Conservation (phyloP, 2,329 filamentous ascomycete genomes). For the Botrytis galanthina region DNA sequence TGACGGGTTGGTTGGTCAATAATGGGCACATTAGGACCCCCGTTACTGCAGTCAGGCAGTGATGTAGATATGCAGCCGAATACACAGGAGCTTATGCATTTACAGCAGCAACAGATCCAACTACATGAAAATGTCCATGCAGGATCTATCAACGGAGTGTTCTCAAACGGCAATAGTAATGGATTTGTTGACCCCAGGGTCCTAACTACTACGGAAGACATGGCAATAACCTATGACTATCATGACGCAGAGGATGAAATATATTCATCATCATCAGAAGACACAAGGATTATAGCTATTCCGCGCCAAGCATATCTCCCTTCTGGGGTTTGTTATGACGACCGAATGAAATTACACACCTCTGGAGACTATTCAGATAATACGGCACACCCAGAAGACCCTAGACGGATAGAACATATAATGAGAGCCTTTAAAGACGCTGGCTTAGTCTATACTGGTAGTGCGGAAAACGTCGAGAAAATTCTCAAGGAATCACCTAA, state of each 20-base stretch:
- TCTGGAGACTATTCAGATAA: conserved; percentile 72
- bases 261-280: conserved; percentile 23
- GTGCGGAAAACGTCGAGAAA: conserved; percentile 52
- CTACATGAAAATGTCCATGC: conserved; percentile 24
- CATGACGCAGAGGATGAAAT: conserved; percentile 22
- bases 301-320: conserved; percentile 45
- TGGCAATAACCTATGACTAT: conserved; percentile 20
- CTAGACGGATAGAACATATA: conserved; percentile 86
- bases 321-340: conserved; percentile 84
- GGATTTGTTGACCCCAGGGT: conserved; percentile 33
- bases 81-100: neutral
- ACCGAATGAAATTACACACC: conserved; percentile 92
- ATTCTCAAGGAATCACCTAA: conserved; percentile 55
- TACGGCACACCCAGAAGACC: conserved; percentile 91
- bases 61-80: conserved; percentile 26
- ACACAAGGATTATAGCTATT: conserved; percentile 2
- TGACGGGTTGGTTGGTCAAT: neutral
- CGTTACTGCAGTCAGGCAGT: conserved; percentile 23
- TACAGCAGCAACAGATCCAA: neutral
- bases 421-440: conserved; percentile 83
- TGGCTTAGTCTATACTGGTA: conserved; percentile 68
- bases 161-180: conserved; percentile 28
- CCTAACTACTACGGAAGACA: conserved; percentile 23
- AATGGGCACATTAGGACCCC: conserved; percentile 9
- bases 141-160: conserved; percentile 11